These are phyloP conservation scores for Arbutus unedo DNA, from an alignment of 148 eudicot species.

Conservation along the genomic window DNA sequence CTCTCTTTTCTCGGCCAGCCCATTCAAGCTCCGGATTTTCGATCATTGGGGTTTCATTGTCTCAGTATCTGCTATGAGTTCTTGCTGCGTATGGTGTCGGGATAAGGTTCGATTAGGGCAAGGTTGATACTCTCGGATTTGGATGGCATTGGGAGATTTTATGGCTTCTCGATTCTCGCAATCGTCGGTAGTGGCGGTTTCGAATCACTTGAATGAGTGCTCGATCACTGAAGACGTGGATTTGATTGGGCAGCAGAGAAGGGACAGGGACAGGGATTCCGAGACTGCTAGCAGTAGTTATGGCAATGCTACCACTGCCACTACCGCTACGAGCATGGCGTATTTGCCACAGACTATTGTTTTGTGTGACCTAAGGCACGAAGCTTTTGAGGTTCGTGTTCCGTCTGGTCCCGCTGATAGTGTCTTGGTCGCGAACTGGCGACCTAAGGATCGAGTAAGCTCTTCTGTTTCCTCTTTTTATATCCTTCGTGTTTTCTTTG, in stretches of 20 bases:
- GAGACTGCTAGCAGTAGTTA: constrained; percentile 49
- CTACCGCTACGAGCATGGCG: constrained; percentile 52
- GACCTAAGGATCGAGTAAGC: constrained; percentile 78
- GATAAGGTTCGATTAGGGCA: constrained; percentile 29
- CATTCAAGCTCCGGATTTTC: background rate
- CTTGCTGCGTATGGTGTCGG: constrained; percentile 5
- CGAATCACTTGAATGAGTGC: constrained; percentile 46
- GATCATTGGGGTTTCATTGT: background rate
- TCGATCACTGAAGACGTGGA: constrained; percentile 25
- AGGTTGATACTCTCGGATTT: constrained; percentile 30
- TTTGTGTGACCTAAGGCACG: constrained; percentile 83
- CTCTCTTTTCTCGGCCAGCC: background rate
- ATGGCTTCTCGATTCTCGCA: constrained; percentile 76
- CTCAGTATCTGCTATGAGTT: constrained; percentile 1
- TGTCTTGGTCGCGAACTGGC: constrained; percentile 88
- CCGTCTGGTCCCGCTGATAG: constrained; percentile 73
- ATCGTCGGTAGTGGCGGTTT: constrained; percentile 36
- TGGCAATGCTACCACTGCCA: constrained; percentile 15
- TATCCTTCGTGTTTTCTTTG: background rate
- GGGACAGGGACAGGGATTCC: constrained; percentile 20
- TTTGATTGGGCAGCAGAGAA: constrained; percentile 20
- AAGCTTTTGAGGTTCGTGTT: constrained; percentile 61
- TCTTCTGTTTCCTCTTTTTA: background rate
- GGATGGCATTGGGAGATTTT: constrained; percentile 95
- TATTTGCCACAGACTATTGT: constrained; percentile 78